Evolutionary conservation across 805 yeast genomes (phyloP).

Genomic region (Zygoascus bituminiphila): DNA sequence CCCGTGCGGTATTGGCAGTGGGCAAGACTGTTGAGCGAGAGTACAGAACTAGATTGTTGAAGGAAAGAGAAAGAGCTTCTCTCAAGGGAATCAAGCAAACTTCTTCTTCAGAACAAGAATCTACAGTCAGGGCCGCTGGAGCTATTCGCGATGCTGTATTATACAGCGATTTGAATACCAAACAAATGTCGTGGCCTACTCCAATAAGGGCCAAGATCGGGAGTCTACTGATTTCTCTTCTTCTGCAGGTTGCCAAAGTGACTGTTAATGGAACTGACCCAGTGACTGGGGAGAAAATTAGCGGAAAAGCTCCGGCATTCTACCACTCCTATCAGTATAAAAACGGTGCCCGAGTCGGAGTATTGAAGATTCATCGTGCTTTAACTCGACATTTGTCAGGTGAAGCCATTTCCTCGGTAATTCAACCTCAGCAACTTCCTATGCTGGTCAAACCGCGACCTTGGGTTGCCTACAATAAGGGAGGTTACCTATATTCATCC

Average conservation of each 20-base stretch:
- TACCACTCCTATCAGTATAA: constrained; percentile 79
- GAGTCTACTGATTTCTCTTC: constrained; percentile 61
- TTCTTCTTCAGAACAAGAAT: not conserved
- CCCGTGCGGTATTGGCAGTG: constrained; percentile 70
- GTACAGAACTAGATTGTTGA: constrained; percentile 33
- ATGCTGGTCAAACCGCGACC: constrained; percentile 88
- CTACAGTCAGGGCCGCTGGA: not conserved
- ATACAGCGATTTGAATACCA: constrained; percentile 29
- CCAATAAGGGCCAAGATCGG: constrained; percentile 66
- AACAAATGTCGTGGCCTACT: constrained; percentile 41
- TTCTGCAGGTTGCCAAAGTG: constrained; percentile 77
- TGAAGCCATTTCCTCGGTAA: constrained; percentile 53
- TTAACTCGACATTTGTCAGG: constrained; percentile 60
- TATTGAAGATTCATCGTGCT: constrained; percentile 64
- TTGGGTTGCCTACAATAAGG: constrained; percentile 75
- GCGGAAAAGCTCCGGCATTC: constrained; percentile 81
- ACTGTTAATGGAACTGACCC: constrained; percentile 79
- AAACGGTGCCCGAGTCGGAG: constrained; percentile 73
- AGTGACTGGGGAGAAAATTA: constrained; percentile 53
- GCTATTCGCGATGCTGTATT: constrained; percentile 27
- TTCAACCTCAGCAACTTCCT: constrained; percentile 81
- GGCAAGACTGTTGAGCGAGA: constrained; percentile 83
- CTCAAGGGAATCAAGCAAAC: not conserved
- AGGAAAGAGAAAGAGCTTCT: constrained; percentile 5
- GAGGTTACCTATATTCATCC: constrained; percentile 71